Evolutionary conservation across 2,329 filamentous ascomycete genomes (phyloP).

Genomic region (Ophiostoma tasmaniense): DNA sequence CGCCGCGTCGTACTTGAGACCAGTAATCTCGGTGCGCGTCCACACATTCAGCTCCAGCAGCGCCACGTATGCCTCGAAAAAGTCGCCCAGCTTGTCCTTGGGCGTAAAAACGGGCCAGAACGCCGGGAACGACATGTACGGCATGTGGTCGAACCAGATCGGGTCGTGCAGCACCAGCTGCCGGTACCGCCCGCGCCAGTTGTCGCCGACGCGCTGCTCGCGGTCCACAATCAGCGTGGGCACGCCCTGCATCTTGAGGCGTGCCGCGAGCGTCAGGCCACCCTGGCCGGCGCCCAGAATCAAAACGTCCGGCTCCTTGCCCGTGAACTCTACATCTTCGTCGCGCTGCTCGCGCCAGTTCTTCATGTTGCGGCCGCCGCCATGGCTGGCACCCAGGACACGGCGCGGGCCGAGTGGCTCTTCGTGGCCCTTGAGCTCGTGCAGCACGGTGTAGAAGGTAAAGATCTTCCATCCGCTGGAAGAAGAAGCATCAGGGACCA

Average conservation of each 20-base stretch:
- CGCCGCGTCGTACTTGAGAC: slow-evolving; percentile 42
- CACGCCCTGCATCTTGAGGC: slow-evolving; percentile 51
- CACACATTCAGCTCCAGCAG: slow-evolving; percentile 62
- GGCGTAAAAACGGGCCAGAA: slow-evolving; percentile 63
- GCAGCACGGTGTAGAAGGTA: slow-evolving; percentile 53
- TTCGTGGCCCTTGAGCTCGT: slow-evolving; percentile 45
- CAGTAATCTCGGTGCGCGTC: slow-evolving; percentile 43
- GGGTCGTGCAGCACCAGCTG: slow-evolving; percentile 62
- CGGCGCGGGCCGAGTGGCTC: slow-evolving; percentile 41
- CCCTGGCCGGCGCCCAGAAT: slow-evolving; percentile 53
- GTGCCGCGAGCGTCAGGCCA: slow-evolving; percentile 48
- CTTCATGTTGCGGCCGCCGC: slow-evolving; percentile 39
- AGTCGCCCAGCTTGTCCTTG: slow-evolving; percentile 63
- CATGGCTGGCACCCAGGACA: slow-evolving; percentile 49
- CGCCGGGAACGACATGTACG: slow-evolving; percentile 55
- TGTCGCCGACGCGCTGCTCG: slow-evolving; percentile 51
- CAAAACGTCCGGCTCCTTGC: slow-evolving; percentile 48
- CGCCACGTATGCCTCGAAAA: slow-evolving; percentile 56
- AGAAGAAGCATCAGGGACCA: slow-evolving; percentile 32
- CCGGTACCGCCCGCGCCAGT: slow-evolving; percentile 55
- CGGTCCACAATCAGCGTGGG: slow-evolving; percentile 50
- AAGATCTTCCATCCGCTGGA: slow-evolving; percentile 49
- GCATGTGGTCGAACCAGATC: slow-evolving; percentile 53
- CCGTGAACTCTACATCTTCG: slow-evolving; percentile 38
- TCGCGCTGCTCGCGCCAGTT: slow-evolving; percentile 53